Conservation (phyloP, 2,329 filamentous ascomycete genomes). For the Fusarium nurragi region DNA sequence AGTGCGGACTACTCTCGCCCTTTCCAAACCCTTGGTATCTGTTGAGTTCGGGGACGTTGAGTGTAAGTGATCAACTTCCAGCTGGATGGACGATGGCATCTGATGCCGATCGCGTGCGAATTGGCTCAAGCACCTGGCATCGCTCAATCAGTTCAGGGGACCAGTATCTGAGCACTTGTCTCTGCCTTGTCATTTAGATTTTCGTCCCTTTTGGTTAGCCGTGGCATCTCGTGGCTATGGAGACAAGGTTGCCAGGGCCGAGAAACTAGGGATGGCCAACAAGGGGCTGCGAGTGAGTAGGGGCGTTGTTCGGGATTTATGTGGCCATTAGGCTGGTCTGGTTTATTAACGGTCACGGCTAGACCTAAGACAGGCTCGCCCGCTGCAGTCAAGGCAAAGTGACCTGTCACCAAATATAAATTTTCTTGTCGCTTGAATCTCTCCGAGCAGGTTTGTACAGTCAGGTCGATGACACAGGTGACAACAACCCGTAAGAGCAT, state of each 20-base stretch:
- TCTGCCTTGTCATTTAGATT: conserved; percentile 11
- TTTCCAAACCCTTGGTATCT: not conserved
- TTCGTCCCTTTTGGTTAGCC: conserved; percentile 8
- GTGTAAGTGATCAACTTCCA: not conserved
- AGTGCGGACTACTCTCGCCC: not conserved
- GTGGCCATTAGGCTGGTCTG: conserved; percentile 34
- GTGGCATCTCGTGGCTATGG: conserved; percentile 9
- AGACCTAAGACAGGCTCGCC: conserved; percentile 25
- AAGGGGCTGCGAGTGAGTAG: conserved; percentile 28
- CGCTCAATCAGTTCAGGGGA: conserved; percentile 1
- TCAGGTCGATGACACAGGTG: conserved; percentile 14
- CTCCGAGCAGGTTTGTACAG: conserved; percentile 5
- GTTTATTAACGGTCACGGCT: conserved; percentile 34
- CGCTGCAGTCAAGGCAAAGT: conserved; percentile 9
- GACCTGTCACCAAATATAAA: conserved; percentile 23
- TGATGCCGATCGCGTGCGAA: conserved; percentile 13
- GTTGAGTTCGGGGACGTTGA: not conserved
- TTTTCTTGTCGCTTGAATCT: conserved; percentile 17
- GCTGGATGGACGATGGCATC: not conserved
- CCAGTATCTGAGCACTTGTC: not conserved
- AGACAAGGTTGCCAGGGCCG: conserved; percentile 26
- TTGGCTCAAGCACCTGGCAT: not conserved
- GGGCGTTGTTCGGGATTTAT: conserved; percentile 13
- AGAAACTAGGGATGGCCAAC: conserved; percentile 21
- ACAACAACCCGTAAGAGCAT: not conserved